Percentiles rank a stretch among this genome's conserved stretches.
These are phyloP conservation scores for Lactarius indigo DNA, from an alignment of 768 basidiomycete genomes.

Conservation along the genomic window DNA sequence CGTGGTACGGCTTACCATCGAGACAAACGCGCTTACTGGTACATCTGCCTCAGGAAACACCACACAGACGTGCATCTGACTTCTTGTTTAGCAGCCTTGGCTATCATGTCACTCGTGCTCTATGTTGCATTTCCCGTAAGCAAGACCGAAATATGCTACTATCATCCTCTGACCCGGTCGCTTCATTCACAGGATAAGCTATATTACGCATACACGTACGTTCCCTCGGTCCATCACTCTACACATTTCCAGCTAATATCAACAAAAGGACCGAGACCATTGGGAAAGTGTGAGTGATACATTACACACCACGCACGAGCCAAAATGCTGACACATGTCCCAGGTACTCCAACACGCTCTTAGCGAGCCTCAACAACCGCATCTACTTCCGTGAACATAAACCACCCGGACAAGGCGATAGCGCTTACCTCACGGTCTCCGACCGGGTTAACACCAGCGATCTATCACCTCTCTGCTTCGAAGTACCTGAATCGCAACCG, in stretches of 20 bases:
- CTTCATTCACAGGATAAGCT: neutral
- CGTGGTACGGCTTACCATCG: neutral
- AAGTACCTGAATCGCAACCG: neutral
- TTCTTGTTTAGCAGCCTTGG: neutral
- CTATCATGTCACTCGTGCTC: neutral
- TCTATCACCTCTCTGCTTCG: neutral
- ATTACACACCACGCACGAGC: neutral
- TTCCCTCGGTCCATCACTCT: neutral
- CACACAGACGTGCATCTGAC: neutral
- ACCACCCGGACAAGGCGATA: neutral
- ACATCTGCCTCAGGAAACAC: neutral
- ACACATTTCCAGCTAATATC: neutral
- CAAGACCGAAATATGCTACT: neutral
- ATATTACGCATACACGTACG: neutral
- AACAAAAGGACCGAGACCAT: neutral
- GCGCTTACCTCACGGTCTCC: neutral
- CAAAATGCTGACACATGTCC: neutral
- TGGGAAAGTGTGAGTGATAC: neutral
- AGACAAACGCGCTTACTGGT: neutral
- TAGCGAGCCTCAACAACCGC: neutral
- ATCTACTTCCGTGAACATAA: neutral
- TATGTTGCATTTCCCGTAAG: neutral
- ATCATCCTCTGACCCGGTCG: neutral
- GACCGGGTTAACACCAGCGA: neutral
- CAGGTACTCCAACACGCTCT: neutral